Evolutionary conservation across 768 basidiomycete species (phyloP), one percentile per base, ranked within the genome.

Genomic region (Sutorius australiensis): DNA sequence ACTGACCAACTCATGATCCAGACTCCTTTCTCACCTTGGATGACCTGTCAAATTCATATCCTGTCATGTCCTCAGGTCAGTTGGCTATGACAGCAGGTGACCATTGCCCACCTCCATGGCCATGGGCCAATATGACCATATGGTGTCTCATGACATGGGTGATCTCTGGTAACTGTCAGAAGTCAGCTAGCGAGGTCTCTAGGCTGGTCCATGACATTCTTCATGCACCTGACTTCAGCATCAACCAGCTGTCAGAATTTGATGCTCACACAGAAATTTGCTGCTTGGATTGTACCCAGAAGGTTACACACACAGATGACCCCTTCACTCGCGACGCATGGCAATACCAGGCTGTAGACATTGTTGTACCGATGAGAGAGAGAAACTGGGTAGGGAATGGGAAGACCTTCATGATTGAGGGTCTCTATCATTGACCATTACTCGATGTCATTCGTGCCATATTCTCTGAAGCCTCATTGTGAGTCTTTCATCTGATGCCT

Each of bases 371-470:
- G 0, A 51, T 41, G 2, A 38, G 46, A 24, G 40, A 51, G 13
- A 51, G 43, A n/a, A 42, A 31, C 27, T 12, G 3, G 3, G 14
- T 8, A 16, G 54, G 54, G 0, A 59, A 58, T 5, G 54, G 65
- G 1, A 17, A 57, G 11, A 31, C 28, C 0, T 69, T 72, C 47
- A n/a, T 48, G 0, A 46, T 73, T 2, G 58, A 67, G 2, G 72
- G 67, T 0, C 55, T 74, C 3, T 50, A 53, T 10, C 60, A 66
- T 50, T 50, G 60, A 0, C 64, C 56, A 0, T 42, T n/a, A n/a
- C n/a, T n/a, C n/a, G n/a, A n/a, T n/a, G n/a, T n/a, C n/a, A n/a
- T n/a, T n/a, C n/a, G n/a, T n/a, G n/a, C n/a, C n/a, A n/a, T n/a
- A n/a, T n/a, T n/a, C n/a, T n/a, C n/a, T n/a, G n/a, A n/a, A n/a